Evolutionary conservation across 163 green algal species (phyloP), one percentile per base, ranked within the genome.

Genomic region (Volvox carteri): DNA sequence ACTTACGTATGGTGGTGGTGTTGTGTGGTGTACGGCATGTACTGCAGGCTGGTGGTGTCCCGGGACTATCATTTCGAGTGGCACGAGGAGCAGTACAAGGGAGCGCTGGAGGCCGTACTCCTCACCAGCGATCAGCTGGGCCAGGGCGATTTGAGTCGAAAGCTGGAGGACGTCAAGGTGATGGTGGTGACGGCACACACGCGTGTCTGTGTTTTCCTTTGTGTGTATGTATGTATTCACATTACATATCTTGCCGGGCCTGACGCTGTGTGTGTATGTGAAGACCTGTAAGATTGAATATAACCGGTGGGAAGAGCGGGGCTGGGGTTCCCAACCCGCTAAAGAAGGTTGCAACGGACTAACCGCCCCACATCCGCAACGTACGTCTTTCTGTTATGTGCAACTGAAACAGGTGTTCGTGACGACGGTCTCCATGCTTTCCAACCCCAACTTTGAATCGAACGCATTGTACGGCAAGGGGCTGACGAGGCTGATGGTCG

Each of bases 1-100:
- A n/a, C n/a, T n/a, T n/a, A n/a, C n/a, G n/a, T n/a, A n/a, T n/a
- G n/a, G n/a, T n/a, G n/a, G n/a, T n/a, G n/a, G n/a, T n/a, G n/a
- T n/a, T n/a, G n/a, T n/a, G n/a, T n/a, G n/a, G n/a, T n/a, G n/a
- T n/a, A n/a, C n/a, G n/a, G n/a, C n/a, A n/a, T n/a, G n/a, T n/a
- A n/a, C n/a, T 6, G 39, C 84, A 89, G 84, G 84, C 72, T 89
- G 72, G 56, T 89, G 41, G 84, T 89, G 42, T 89, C 84, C 7
- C 21, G 84, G 19, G 72, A 89, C n/a, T 89, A 84, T 30, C 72
- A 89, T 58, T 77, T 58, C 9, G 84, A 89, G 70, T 89, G 84
- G 84, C 84, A 89, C 72, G 84, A 89, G 84, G 68, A 76, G 39
- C 84, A 88, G 72, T 89, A 89, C 84, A 18, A n/a, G 0, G 83